A percentile compares a stretch with the other conserved stretches of the same genome.
These are phyloP conservation scores for Stephanodiscus triporus DNA, from an alignment of 108 stramenopile species.

Conservation along the genomic window DNA sequence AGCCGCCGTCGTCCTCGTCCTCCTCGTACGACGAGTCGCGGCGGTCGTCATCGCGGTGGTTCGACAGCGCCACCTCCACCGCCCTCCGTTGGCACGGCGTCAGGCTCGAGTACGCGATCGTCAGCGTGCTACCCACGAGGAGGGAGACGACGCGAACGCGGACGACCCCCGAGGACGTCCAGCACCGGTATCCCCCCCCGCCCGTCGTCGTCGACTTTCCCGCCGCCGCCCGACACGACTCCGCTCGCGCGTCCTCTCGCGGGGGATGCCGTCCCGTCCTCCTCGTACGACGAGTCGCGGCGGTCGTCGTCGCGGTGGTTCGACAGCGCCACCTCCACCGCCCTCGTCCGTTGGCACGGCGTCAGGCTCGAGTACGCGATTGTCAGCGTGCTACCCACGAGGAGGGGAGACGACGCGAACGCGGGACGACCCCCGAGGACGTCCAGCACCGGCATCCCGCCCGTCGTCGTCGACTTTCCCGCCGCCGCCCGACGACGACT, in stretches of 20 bases:
- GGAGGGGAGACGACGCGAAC: slow-evolving; percentile 8
- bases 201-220: neutral
- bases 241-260: neutral
- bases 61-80: slow-evolving; percentile 21
- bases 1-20: neutral
- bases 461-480: neutral
- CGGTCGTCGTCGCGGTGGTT: slow-evolving; percentile 24
- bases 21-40: slow-evolving; percentile 3
- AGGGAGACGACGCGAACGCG: slow-evolving; percentile 3
- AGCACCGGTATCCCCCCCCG: slow-evolving; percentile 15
- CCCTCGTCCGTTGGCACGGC: slow-evolving; percentile 26
- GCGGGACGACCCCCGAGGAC: neutral
- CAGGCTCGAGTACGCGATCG: slow-evolving; percentile 11
- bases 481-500: slow-evolving; percentile 1
- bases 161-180: slow-evolving; percentile 1
- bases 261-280: neutral
- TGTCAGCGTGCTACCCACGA: slow-evolving; percentile 29
- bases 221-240: neutral
- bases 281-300: neutral
- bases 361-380: slow-evolving; percentile 18
- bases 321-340: slow-evolving; percentile 26
- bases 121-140: slow-evolving; percentile 31
- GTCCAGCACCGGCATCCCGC: slow-evolving; percentile 12
- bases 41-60: slow-evolving; percentile 23
- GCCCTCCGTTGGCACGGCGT: slow-evolving; percentile 32